Conservation (phyloP, 2,329 filamentous ascomycete genomes). For the Alternaria dauci region DNA sequence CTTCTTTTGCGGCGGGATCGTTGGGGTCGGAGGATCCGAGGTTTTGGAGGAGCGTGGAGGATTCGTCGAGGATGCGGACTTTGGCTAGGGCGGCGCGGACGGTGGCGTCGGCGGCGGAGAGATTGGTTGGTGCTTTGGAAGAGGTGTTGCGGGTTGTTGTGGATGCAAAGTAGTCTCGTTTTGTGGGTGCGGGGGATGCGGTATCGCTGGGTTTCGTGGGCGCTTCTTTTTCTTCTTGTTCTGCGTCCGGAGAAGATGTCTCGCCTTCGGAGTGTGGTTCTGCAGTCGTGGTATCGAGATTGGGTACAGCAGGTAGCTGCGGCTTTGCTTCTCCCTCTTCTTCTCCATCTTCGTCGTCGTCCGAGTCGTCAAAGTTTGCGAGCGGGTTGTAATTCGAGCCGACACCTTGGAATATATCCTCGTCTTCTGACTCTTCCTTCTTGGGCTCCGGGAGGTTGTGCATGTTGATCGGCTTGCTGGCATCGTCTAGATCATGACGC, state of each 20-base stretch:
- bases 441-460: constrained; percentile 46
- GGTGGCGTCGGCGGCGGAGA: constrained; percentile 71
- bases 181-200: constrained; percentile 14
- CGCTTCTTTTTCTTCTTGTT: constrained; percentile 4
- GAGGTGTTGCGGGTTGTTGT: constrained; percentile 17
- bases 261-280: neutral
- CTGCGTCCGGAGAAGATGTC: neutral
- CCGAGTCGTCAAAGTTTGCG: constrained; percentile 60
- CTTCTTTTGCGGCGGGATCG: constrained; percentile 63
- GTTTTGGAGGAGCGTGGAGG: constrained; percentile 55
- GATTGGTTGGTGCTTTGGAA: constrained; percentile 44
- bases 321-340: neutral
- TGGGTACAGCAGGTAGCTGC: neutral
- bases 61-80: constrained; percentile 64
- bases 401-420: constrained; percentile 69
- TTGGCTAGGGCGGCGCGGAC: constrained; percentile 87
- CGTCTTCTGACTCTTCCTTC: constrained; percentile 59
- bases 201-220: constrained; percentile 10
- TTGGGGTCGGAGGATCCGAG: constrained; percentile 28
- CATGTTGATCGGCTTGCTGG: constrained; percentile 55
- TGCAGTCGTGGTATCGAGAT: neutral
- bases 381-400: constrained; percentile 69
- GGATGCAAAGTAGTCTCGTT: constrained; percentile 36
- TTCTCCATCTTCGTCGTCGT: constrained; percentile 30
- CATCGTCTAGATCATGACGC: constrained; percentile 55